These are phyloP conservation scores for Myxozyma nipponensis DNA, from an alignment of 805 yeast genomes.

Conservation along the genomic window DNA sequence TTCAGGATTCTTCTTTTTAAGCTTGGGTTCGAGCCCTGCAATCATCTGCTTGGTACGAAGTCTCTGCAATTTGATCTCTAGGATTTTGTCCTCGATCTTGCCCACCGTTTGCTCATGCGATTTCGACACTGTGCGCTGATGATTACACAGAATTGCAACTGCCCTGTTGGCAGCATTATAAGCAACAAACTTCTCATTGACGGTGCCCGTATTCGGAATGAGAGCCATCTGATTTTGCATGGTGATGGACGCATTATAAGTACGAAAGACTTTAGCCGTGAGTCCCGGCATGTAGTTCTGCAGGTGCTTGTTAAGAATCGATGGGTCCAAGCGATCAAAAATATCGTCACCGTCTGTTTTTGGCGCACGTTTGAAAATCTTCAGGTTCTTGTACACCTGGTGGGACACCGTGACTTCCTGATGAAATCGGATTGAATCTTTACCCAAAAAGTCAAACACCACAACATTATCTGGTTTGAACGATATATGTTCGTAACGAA, in stretches of 20 bases:
- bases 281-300: constrained; percentile 89
- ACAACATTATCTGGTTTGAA: constrained; percentile 82
- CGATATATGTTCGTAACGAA: constrained; percentile 84
- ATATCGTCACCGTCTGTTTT: constrained; percentile 88
- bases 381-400: constrained; percentile 87
- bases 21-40: constrained; percentile 54
- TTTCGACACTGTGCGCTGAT: constrained; percentile 88
- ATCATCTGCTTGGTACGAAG: constrained; percentile 70
- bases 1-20: constrained; percentile 48
- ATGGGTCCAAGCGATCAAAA: constrained; percentile 85
- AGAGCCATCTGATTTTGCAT: constrained; percentile 92
- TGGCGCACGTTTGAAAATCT: constrained; percentile 82
- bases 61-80: constrained; percentile 82
- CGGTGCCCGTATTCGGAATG: constrained; percentile 81
- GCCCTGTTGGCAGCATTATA: constrained; percentile 94
- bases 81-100: constrained; percentile 69
- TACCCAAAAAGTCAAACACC: constrained; percentile 89
- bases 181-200: constrained; percentile 78
- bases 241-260: constrained; percentile 91
- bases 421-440: constrained; percentile 85
- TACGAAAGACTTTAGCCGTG: constrained; percentile 96
- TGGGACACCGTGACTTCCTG: constrained; percentile 89
- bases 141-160: constrained; percentile 94
- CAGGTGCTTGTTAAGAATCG: constrained; percentile 75
- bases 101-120: constrained; percentile 77